These are phyloP conservation scores for Metschnikowia similis DNA, from an alignment of 805 yeast species.

Conservation along the genomic window DNA sequence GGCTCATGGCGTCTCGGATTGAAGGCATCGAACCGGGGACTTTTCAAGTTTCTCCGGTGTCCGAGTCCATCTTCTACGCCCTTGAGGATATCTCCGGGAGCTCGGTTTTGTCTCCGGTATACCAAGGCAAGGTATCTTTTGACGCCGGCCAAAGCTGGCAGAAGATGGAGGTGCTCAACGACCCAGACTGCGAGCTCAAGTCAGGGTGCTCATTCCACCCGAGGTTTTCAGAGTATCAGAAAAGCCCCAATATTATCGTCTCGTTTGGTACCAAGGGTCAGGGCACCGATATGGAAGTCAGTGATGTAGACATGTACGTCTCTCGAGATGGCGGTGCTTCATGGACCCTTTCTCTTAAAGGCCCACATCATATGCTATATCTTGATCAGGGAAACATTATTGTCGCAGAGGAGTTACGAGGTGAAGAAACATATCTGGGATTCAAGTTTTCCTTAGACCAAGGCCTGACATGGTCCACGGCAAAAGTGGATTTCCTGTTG, in stretches of 20 bases:
- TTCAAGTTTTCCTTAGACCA: slow-evolving; percentile 62
- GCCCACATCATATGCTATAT: slow-evolving; percentile 51
- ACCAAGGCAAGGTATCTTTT: slow-evolving; percentile 32
- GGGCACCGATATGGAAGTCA: slow-evolving; percentile 12
- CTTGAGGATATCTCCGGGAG: slow-evolving; percentile 26
- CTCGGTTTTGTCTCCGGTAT: slow-evolving; percentile 3
- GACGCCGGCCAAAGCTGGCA: slow-evolving; percentile 56
- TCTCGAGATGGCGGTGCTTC: slow-evolving; percentile 76
- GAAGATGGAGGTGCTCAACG: slow-evolving; percentile 42
- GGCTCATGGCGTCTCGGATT: slow-evolving; percentile 46
- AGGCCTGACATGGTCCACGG: slow-evolving; percentile 60
- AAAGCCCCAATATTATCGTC: slow-evolving; percentile 46
- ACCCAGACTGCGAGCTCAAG: slow-evolving; percentile 38
- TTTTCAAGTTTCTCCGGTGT: slow-evolving; percentile 42
- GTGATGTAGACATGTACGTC: slow-evolving; percentile 45
- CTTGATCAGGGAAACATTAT: slow-evolving; percentile 80
- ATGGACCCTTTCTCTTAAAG: slow-evolving; percentile 57
- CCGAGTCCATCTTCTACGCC: slow-evolving; percentile 63
- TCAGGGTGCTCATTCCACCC: slow-evolving; percentile 50
- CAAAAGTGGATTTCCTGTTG: slow-evolving; percentile 53
- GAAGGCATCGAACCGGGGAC: slow-evolving; percentile 34
- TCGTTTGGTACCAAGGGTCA: slow-evolving; percentile 33
- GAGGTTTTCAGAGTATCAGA: slow-evolving; percentile 7
- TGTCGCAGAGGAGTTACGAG: slow-evolving; percentile 17
- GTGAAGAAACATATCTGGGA: neutral